Evolutionary conservation across 1,139 yeast species (phyloP).

Genomic region (Kodamaea alishanica): DNA sequence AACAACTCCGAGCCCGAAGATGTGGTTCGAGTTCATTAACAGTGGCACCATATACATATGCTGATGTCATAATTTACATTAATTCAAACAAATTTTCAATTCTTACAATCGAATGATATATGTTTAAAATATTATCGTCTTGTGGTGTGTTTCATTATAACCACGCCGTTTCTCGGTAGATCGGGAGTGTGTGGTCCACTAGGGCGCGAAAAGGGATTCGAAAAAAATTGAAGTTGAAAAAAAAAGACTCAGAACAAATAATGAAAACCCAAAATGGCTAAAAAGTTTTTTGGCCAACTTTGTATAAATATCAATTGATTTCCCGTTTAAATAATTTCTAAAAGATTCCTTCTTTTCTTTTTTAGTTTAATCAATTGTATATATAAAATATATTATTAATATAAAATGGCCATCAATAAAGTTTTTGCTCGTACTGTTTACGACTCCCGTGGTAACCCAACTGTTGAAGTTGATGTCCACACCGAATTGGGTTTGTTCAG

Average conservation of each 20-base stretch:
- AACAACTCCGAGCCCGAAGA: conserved; percentile 5
- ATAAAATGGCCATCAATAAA: conserved; percentile 45
- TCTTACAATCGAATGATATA: too few species aligned
- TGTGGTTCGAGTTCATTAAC: conserved; percentile 2
- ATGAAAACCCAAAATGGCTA: too few species aligned
- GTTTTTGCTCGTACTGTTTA: conserved; percentile 88
- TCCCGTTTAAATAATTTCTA: conserved; percentile 1
- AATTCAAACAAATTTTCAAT: too few species aligned
- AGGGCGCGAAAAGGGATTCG: conserved; percentile 1
- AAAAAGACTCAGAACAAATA: neutral
- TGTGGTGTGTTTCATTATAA: too few species aligned
- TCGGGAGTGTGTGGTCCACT: conserved; percentile 18
- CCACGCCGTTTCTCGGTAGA: conserved; percentile 6
- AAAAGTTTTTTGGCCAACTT: neutral
- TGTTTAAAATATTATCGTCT: too few species aligned
- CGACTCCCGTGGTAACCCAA: conserved; percentile 98
- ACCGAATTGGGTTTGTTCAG: conserved; percentile 86
- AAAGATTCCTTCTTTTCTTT: neutral
- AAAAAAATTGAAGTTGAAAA: conserved; percentile 1
- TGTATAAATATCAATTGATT: conserved; percentile 7
- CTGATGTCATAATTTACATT: neutral
- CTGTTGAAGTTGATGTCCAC: conserved; percentile 89
- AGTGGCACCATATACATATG: neutral
- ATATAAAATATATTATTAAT: neutral
- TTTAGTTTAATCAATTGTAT: neutral